These are phyloP conservation scores for Leptoxyphium fumago DNA, from an alignment of 2,329 filamentous ascomycete genomes.

Conservation along the genomic window DNA sequence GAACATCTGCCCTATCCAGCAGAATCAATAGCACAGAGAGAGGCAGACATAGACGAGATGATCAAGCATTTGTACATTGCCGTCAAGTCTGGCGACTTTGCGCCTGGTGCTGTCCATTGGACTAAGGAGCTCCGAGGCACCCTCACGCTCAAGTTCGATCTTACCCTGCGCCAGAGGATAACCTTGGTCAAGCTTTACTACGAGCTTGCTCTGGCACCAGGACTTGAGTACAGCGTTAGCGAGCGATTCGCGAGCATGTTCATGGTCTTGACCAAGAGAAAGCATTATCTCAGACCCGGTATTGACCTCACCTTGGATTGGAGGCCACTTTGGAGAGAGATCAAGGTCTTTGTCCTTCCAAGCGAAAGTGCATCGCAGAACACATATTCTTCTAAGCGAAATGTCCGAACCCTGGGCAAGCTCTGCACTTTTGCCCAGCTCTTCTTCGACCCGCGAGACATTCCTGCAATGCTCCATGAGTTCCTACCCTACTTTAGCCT, in stretches of 20 bases:
- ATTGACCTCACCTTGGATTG: slow-evolving; percentile 88
- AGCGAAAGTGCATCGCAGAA: slow-evolving; percentile 59
- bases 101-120: slow-evolving; percentile 88
- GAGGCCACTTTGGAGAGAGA: slow-evolving; percentile 80
- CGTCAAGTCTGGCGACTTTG: slow-evolving; percentile 83
- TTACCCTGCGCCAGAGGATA: slow-evolving; percentile 68
- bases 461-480: slow-evolving; percentile 51
- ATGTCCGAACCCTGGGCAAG: slow-evolving; percentile 64
- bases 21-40: slow-evolving; percentile 64
- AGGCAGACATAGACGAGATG: slow-evolving; percentile 70
- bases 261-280: slow-evolving; percentile 89
- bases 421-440: slow-evolving; percentile 79
- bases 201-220: slow-evolving; percentile 78
- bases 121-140: slow-evolving; percentile 90
- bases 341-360: slow-evolving; percentile 81
- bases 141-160: slow-evolving; percentile 94
- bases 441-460: slow-evolving; percentile 81
- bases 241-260: slow-evolving; percentile 97
- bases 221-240: slow-evolving; percentile 64
- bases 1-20: slow-evolving; percentile 76
- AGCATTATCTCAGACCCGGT: slow-evolving; percentile 83
- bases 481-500: slow-evolving; percentile 61
- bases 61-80: slow-evolving; percentile 88
- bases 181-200: slow-evolving; percentile 86
- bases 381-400: slow-evolving; percentile 40